Evolutionary conservation across 1,284 basidiomycete species (phyloP), one percentile per base, ranked within the genome.

Genomic region (Ustilago shanxiensis): DNA sequence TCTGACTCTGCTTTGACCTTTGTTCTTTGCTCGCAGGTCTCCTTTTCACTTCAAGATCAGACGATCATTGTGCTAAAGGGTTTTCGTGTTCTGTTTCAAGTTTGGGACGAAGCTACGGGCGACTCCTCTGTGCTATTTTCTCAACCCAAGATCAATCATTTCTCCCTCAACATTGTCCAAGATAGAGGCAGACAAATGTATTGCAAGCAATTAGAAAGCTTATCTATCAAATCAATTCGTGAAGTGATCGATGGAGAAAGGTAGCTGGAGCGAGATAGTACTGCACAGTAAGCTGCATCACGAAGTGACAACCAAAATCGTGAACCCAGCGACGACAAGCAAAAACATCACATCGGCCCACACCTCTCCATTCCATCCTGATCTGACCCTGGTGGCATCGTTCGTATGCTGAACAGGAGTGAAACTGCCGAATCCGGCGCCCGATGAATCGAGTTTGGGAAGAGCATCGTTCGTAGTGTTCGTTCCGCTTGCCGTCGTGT

Each of bases 291-390:
- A 20, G 16, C 13, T 9, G n/a, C n/a, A 39, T 28, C 55, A 68
- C 37, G 55, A 52, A 58, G 58, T 64, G 24, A 64, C 67, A 9
- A 60, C 58, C 18, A 49, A 24, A 16, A 39, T n/a, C 1, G 64
- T 66, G 20, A 72, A 63, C 20, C 63, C 69, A 3, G 63, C 64
- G 2, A 66, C 26, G 26, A 63, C 56, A 2, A 39, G 44, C 10
- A 66, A 18, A 10, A 70, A 65, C 9, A 60, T 0, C 26, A 70
- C 6, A 49, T 70, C 63, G 16, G 39, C 28, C 18, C 37, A 16
- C 55, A 28, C 20, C 6, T 35, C 37, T n/a, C 16, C 7, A 14
- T n/a, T 37, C 35, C 35, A 37, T 16, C 35, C 35, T 10, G 35
- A 7, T 10, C 35, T 14, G 8, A 37, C 35, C 35, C 35, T 16